Percentiles rank a stretch among this genome's conserved stretches.
Evolutionary conservation across 169 alveolate genomes (phyloP).

Genomic region (Plasmodium fragile): DNA sequence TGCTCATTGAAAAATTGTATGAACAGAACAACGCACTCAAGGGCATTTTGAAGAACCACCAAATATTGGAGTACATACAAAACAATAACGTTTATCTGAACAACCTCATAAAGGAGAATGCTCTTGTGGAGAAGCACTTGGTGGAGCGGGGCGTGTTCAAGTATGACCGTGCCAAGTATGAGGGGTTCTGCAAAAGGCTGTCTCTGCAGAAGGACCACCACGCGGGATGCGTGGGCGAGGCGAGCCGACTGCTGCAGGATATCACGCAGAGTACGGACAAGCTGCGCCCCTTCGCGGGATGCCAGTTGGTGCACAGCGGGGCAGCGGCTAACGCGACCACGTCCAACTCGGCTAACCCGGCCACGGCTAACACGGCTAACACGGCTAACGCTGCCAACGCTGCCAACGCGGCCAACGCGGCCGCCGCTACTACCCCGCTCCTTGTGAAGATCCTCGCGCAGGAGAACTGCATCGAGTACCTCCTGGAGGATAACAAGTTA

Average conservation of each 20-base stretch:
- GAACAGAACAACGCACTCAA: conserved; percentile 46
- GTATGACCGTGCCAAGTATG: background rate
- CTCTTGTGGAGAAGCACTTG: conserved; percentile 30
- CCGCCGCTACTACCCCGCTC: background rate
- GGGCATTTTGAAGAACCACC: conserved; percentile 31
- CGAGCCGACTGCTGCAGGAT: conserved; percentile 24
- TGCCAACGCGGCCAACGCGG: background rate
- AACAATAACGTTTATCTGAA: conserved; percentile 29
- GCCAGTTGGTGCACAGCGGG: background rate
- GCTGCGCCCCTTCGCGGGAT: conserved; percentile 6
- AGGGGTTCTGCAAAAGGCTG: background rate
- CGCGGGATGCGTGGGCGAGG: conserved; percentile 18
- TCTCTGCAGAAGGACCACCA: conserved; percentile 11
- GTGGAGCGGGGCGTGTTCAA: conserved; percentile 22
- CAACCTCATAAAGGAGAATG: conserved; percentile 64
- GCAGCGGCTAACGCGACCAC: background rate
- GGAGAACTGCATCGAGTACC: conserved; percentile 42
- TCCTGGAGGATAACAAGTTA: conserved; percentile 43
- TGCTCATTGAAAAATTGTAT: conserved; percentile 39
- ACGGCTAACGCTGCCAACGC: background rate
- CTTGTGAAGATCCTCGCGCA: conserved; percentile 31
- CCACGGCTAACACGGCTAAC: background rate
- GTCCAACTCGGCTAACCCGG: background rate
- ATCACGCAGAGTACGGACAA: conserved; percentile 8
- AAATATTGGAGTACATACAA: conserved; percentile 23